Percentiles rank a stretch among this genome's conserved stretches.
phyloP scores from a whole-genome alignment of 371 early-diverging fungal genomes.

The Syncephalastrum contaminatum region DNA sequence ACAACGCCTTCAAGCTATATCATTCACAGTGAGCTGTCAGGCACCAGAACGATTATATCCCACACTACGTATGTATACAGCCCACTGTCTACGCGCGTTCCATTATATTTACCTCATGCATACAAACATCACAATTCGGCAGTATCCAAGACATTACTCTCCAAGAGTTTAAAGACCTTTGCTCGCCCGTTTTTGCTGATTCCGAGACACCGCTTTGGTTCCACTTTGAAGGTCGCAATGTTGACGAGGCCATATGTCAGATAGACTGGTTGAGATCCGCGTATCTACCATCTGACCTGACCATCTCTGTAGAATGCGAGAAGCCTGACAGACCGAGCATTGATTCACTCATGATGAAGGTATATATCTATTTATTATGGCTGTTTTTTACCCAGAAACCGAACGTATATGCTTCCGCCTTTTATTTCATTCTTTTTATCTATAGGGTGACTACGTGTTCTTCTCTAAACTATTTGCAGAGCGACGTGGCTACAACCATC shows the following conservation, averaged over 20 bases:
- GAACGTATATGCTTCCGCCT: too few relatives aligned
- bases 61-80: slow-evolving; percentile 38
- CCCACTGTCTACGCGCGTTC: background rate
- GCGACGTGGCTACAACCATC: slow-evolving; percentile 46
- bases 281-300: slow-evolving; percentile 16
- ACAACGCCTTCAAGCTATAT: slow-evolving; percentile 63
- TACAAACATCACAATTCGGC: too few relatives aligned
- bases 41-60: slow-evolving; percentile 66
- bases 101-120: too few relatives aligned
- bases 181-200: background rate
- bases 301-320: slow-evolving; percentile 68
- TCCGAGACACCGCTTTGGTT: slow-evolving; percentile 32
- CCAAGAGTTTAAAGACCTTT: background rate
- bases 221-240: slow-evolving; percentile 72
- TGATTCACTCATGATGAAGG: slow-evolving; percentile 46
- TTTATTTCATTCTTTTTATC: background rate
- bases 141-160: background rate
- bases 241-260: slow-evolving; percentile 50
- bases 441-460: slow-evolving; percentile 65
- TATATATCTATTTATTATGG: slow-evolving; percentile 3
- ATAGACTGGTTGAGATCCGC: slow-evolving; percentile 45
- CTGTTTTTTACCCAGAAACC: background rate
- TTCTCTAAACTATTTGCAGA: slow-evolving; percentile 70
- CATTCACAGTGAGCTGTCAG: slow-evolving; percentile 47
- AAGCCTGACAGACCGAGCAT: slow-evolving; percentile 63